Evolutionary conservation across 305 asterid species (phyloP).

Genomic region (Fraxinus xanthoxyloides): DNA sequence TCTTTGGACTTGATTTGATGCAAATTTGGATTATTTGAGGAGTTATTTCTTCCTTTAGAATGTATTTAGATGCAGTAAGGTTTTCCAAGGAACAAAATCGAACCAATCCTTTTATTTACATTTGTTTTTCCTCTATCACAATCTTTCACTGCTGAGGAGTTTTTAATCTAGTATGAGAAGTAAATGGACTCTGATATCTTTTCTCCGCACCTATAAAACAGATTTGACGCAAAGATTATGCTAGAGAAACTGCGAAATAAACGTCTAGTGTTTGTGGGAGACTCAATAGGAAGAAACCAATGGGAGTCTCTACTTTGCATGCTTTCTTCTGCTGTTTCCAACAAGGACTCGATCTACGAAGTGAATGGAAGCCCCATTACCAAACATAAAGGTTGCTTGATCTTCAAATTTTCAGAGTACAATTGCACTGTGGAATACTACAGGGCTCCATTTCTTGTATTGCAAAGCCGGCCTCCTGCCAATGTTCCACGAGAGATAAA

Average conservation of each 20-base stretch:
- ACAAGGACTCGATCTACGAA: constrained; percentile 60
- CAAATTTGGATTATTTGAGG: background rate
- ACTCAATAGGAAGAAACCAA: constrained; percentile 96
- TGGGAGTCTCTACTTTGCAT: constrained; percentile 98
- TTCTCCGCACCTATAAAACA: constrained; percentile 21
- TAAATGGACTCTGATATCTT: background rate
- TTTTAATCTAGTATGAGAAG: background rate
- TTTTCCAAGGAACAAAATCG: background rate
- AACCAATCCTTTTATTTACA: background rate
- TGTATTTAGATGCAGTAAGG: background rate
- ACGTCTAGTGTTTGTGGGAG: constrained; percentile 87
- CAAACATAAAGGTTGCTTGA: constrained; percentile 82
- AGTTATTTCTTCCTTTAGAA: background rate
- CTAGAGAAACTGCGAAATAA: constrained; percentile 73
- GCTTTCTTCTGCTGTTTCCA: constrained; percentile 59
- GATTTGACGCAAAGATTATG: constrained; percentile 73
- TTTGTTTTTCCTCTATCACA: background rate
- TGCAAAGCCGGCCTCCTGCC: constrained; percentile 86
- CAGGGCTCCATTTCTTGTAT: constrained; percentile 85
- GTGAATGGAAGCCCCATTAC: constrained; percentile 87
- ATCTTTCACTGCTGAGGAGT: background rate
- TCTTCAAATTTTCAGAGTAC: constrained; percentile 68
- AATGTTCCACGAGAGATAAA: constrained; percentile 35
- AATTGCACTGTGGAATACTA: constrained; percentile 86
- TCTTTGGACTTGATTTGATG: background rate